Percentiles rank a stretch among this genome's conserved stretches.
These are phyloP conservation scores for Craspedostauros australis DNA, from an alignment of 108 stramenopile genomes.

Conservation along the genomic window DNA sequence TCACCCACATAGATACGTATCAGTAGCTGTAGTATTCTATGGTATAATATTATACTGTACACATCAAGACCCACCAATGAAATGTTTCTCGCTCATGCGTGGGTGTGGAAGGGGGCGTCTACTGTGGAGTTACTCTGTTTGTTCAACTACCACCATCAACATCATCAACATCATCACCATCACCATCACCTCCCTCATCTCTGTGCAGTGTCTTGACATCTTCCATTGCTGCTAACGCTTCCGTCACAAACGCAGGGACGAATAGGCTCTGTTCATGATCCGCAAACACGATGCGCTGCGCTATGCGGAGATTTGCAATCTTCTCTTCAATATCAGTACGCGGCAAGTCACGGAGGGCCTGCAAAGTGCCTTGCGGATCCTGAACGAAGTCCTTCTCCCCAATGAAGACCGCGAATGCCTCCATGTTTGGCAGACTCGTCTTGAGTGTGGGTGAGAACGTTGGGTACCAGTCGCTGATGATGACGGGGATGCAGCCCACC, in stretches of 20 bases:
- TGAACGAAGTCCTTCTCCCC: conserved; percentile 18
- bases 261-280: conserved; percentile 29
- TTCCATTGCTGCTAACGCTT: too few relatives aligned
- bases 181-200: too few relatives aligned
- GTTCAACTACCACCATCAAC: too few relatives aligned
- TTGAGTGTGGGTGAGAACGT: conserved; percentile 8
- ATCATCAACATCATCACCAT: too few relatives aligned
- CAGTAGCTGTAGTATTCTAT: too few relatives aligned
- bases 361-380: conserved; percentile 11
- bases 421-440: conserved; percentile 4
- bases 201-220: too few relatives aligned
- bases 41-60: too few relatives aligned
- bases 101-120: too few relatives aligned
- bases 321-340: conserved; percentile 9
- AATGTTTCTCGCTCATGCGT: too few relatives aligned
- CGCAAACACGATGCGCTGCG: conserved; percentile 17
- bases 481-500: conserved; percentile 35
- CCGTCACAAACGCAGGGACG: conserved; percentile 32
- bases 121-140: too few relatives aligned
- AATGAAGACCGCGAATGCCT: conserved; percentile 26
- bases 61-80: too few relatives aligned
- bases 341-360: conserved; percentile 6
- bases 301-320: conserved; percentile 15
- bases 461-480: conserved; percentile 25
- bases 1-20: too few relatives aligned